Conservation (phyloP, 352 stramenopile species). For the Globisporangium mamillatum region DNA sequence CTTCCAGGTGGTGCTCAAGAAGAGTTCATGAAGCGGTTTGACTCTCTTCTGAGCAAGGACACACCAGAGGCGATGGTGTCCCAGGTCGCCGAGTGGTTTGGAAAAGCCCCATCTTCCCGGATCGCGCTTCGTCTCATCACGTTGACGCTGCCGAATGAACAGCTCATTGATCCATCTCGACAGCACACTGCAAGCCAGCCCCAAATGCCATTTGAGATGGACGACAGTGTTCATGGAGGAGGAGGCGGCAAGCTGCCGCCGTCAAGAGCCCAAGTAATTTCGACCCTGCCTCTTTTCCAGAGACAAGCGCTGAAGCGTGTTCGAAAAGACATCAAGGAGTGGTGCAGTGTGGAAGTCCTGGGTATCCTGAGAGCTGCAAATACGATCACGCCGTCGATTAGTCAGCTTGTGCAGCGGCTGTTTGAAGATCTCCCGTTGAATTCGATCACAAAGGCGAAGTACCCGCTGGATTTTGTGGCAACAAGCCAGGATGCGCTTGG, state of each 20-base stretch:
- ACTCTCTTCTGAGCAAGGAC: slow-evolving; percentile 28
- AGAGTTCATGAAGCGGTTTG: slow-evolving; percentile 37
- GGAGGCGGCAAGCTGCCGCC: slow-evolving; percentile 19
- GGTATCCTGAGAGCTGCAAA: slow-evolving; percentile 67
- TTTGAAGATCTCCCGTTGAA: slow-evolving; percentile 66
- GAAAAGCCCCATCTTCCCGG: slow-evolving; percentile 30
- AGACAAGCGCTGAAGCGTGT: slow-evolving; percentile 64
- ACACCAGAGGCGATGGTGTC: slow-evolving; percentile 25
- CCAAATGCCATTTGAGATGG: slow-evolving; percentile 59
- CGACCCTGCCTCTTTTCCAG: slow-evolving; percentile 70
- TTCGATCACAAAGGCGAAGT: slow-evolving; percentile 60
- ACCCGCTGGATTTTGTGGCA: slow-evolving; percentile 70
- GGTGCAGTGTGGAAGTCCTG: slow-evolving; percentile 80
- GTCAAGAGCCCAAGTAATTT: slow-evolving; percentile 45
- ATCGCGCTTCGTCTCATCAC: slow-evolving; percentile 76
- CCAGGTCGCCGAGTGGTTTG: slow-evolving; percentile 61
- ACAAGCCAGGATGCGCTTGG: slow-evolving; percentile 53
- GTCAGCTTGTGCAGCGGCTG: slow-evolving; percentile 60
- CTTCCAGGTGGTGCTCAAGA: slow-evolving; percentile 26
- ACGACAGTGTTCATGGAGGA: slow-evolving; percentile 26
- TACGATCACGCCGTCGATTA: slow-evolving; percentile 64
- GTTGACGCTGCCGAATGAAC: slow-evolving; percentile 74
- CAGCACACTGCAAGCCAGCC: slow-evolving; percentile 20
- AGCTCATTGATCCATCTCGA: slow-evolving; percentile 41
- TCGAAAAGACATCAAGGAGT: slow-evolving; percentile 78